Percentiles rank a stretch among this genome's conserved stretches.
Evolutionary conservation across 2,329 filamentous ascomycete species (phyloP).

Genomic region (Sclerotinia trifoliorum): DNA sequence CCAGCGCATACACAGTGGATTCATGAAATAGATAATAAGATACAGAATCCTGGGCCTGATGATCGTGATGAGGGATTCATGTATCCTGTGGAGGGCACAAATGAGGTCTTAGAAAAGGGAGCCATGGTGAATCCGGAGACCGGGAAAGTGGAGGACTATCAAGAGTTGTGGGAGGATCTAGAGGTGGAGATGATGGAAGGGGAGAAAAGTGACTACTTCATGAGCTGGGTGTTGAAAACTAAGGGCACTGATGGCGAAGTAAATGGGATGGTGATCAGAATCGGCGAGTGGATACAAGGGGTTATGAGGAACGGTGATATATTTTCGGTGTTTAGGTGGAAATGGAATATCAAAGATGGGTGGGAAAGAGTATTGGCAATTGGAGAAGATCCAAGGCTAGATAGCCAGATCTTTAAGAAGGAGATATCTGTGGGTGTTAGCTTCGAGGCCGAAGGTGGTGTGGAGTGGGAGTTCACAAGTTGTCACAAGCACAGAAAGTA

Average conservation of each 20-base stretch:
- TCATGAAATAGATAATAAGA: constrained; percentile 36
- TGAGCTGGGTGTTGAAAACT: constrained; percentile 31
- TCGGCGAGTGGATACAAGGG: constrained; percentile 30
- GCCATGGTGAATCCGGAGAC: constrained; percentile 35
- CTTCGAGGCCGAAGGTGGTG: constrained; percentile 18
- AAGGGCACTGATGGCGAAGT: constrained; percentile 16
- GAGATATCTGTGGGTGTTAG: constrained; percentile 10
- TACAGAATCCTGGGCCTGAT: constrained; percentile 25
- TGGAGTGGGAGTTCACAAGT: constrained; percentile 26
- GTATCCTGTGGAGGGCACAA: constrained; percentile 30
- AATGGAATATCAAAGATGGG: constrained; percentile 25
- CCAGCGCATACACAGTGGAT: constrained; percentile 36
- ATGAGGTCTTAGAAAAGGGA: constrained; percentile 38
- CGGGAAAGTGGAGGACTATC: constrained; percentile 36
- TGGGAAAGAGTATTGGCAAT: constrained; percentile 24
- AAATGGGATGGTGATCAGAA: constrained; percentile 30
- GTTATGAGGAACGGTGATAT: constrained; percentile 28
- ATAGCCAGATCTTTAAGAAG: constrained; percentile 13
- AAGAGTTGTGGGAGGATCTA: constrained; percentile 41
- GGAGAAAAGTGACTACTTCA: constrained; percentile 19
- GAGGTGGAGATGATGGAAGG: constrained; percentile 16
- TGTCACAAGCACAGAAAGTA: constrained; percentile 14
- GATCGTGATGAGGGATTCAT: constrained; percentile 40
- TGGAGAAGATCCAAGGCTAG: constrained; percentile 11
- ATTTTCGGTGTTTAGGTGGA: constrained; percentile 28